These are phyloP conservation scores for Starmerella floris DNA, from an alignment of 805 yeast species.

Conservation along the genomic window DNA sequence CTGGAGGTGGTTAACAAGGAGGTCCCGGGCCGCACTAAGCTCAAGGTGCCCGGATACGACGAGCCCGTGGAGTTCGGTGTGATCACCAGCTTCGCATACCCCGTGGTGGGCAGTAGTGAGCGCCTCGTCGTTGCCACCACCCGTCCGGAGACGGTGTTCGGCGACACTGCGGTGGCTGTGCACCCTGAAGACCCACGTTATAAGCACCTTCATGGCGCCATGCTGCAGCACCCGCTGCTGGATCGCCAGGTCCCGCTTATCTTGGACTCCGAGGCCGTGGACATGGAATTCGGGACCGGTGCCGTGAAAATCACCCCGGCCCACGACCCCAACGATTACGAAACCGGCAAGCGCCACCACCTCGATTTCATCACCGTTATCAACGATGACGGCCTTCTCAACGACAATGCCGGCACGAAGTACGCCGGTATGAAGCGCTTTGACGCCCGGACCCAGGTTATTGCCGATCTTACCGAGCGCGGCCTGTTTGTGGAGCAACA, in stretches of 20 bases:
- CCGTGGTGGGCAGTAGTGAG: conserved; percentile 74
- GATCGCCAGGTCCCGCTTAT: conserved; percentile 77
- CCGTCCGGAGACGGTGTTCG: conserved; percentile 96
- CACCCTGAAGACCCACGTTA: conserved; percentile 93
- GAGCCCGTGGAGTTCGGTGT: conserved; percentile 92
- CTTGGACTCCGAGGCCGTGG: conserved; percentile 86
- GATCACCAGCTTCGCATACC: conserved; percentile 87
- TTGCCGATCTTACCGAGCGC: conserved; percentile 59
- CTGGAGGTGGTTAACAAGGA: conserved; percentile 92
- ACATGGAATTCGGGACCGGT: conserved; percentile 99
- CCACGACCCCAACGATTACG: conserved; percentile 94
- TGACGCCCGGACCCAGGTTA: conserved; percentile 78
- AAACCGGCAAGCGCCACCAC: conserved; percentile 86
- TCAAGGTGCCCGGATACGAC: conserved; percentile 82
- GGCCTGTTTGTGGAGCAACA: conserved; percentile 72
- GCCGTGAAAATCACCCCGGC: conserved; percentile 99
- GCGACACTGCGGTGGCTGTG: conserved; percentile 96
- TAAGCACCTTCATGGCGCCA: conserved; percentile 88
- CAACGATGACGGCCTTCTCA: conserved; percentile 83
- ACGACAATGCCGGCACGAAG: conserved; percentile 77
- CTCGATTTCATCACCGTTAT: conserved; percentile 79
- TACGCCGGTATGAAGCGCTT: conserved; percentile 87
- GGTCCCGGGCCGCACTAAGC: conserved; percentile 62
- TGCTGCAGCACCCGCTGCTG: conserved; percentile 77
- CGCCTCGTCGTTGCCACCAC: conserved; percentile 88